phyloP scores from a whole-genome alignment of 106 monocot species.

The Allium cepa region DNA sequence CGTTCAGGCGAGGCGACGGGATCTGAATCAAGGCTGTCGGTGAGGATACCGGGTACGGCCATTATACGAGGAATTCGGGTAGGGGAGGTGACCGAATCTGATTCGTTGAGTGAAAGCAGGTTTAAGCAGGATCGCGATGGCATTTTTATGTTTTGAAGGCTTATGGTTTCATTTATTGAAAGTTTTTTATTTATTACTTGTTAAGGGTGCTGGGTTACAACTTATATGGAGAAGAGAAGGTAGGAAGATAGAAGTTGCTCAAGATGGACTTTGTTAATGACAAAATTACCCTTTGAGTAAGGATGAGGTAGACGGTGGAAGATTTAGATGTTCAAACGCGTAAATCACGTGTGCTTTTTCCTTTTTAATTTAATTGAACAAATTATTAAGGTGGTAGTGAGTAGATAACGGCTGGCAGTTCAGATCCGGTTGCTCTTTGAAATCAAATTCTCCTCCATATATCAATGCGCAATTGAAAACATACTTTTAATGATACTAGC shows the following conservation, averaged over 20 bases:
- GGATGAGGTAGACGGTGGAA: background rate
- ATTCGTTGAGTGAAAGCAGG: slow-evolving; percentile 37
- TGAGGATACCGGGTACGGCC: slow-evolving; percentile 37
- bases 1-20: slow-evolving; percentile 13
- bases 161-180: background rate
- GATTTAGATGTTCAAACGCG: background rate
- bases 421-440: background rate
- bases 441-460: too few species aligned
- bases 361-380: background rate
- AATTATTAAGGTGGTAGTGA: background rate
- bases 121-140: slow-evolving; percentile 61
- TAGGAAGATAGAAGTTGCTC: background rate
- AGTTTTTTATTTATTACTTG: background rate
- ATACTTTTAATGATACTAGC: too few species aligned
- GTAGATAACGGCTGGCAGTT: slow-evolving; percentile 8
- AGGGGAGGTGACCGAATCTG: slow-evolving; percentile 7
- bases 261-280: background rate
- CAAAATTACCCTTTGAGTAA: background rate
- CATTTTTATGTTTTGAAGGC: slow-evolving; percentile 24
- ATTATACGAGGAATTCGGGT: slow-evolving; percentile 35
- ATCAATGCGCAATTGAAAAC: too few species aligned
- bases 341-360: slow-evolving; percentile 4
- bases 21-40: slow-evolving; percentile 18
- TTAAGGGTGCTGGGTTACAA: background rate
- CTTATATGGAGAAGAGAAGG: background rate